phyloP scores from a whole-genome alignment of 306 rosid species.

The Cicer bijugum region DNA sequence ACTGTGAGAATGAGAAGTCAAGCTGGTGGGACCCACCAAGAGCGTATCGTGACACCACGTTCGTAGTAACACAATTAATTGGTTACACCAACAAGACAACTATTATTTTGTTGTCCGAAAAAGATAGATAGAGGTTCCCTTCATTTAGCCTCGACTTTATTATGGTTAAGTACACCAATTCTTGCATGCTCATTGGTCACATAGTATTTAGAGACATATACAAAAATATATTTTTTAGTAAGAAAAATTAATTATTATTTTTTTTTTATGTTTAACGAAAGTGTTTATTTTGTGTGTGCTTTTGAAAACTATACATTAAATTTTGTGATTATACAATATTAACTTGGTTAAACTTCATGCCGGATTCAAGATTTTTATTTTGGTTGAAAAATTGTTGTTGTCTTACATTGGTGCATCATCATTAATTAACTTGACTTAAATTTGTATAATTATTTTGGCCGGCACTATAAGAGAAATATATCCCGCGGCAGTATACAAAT shows the following conservation, averaged over 20 bases:
- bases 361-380: background rate
- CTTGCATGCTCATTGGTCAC: too few relatives aligned
- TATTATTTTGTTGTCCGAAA: slow-evolving; percentile 15
- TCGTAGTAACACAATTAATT: slow-evolving; percentile 14
- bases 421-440: too few relatives aligned
- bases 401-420: background rate
- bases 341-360: background rate
- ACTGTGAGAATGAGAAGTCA: background rate
- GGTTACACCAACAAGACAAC: background rate
- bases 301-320: too few relatives aligned
- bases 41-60: slow-evolving; percentile 53
- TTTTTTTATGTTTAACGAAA: too few relatives aligned
- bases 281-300: too few relatives aligned
- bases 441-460: too few relatives aligned
- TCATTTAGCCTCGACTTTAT: slow-evolving; percentile 31
- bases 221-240: too few relatives aligned
- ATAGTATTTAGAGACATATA: too few relatives aligned
- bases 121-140: slow-evolving; percentile 13
- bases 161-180: background rate
- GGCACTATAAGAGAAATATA: too few relatives aligned
- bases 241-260: too few relatives aligned
- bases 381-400: background rate
- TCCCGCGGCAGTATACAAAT: too few relatives aligned
- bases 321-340: too few relatives aligned
- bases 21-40: slow-evolving; percentile 49